phyloP scores from a whole-genome alignment of 768 basidiomycete genomes.

The Amanita rimosa region DNA sequence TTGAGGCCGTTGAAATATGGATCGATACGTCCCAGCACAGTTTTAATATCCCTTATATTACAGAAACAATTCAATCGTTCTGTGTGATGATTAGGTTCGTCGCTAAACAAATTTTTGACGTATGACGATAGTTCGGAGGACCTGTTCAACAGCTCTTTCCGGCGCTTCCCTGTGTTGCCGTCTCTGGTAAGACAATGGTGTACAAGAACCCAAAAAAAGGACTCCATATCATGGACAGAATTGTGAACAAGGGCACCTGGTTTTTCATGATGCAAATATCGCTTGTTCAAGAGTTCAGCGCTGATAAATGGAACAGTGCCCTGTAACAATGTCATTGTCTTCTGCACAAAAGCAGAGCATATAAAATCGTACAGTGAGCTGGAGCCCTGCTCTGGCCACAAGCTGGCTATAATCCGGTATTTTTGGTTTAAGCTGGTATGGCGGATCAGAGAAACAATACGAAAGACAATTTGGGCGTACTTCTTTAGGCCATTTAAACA shows the following conservation, averaged over 20 bases:
- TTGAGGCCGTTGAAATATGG: neutral
- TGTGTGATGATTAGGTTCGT: too few relatives aligned
- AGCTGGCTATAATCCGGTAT: neutral
- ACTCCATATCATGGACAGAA: conserved; percentile 13
- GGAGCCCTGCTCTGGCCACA: too few relatives aligned
- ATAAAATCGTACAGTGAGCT: neutral
- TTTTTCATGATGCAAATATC: neutral
- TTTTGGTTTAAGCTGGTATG: neutral
- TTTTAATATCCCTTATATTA: neutral
- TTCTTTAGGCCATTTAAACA: neutral
- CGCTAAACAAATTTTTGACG: neutral
- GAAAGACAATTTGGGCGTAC: too few relatives aligned
- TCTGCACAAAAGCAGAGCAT: neutral
- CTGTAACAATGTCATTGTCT: neutral
- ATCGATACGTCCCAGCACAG: neutral
- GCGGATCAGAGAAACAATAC: too few relatives aligned
- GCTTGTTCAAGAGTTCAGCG: neutral
- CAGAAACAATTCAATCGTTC: too few relatives aligned
- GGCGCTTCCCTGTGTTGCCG: conserved; percentile 9
- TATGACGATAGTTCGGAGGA: neutral
- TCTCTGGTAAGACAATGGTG: conserved; percentile 10
- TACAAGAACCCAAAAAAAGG: conserved; percentile 13
- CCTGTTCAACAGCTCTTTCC: neutral
- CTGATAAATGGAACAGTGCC: neutral
- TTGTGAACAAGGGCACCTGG: neutral